Evolutionary conservation across 257 asterid species (phyloP), one percentile per base, ranked within the genome.

Genomic region (Jasminum sambac): DNA sequence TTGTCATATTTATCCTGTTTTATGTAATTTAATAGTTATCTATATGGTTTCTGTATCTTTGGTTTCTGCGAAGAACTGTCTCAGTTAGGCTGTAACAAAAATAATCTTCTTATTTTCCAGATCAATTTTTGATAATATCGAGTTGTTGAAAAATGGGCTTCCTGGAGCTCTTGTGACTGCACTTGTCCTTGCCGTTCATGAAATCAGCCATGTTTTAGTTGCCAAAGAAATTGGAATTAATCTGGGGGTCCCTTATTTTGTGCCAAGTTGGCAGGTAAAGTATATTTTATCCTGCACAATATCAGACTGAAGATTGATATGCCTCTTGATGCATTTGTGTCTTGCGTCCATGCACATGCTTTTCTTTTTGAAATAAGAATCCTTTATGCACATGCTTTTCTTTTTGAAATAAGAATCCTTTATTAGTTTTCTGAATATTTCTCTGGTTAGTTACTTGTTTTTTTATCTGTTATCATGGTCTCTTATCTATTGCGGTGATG

Each of bases 201-300:
- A 94, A 84, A 76, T 89, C 61, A 42, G 96, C 81, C 99, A 94
- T 77, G 67, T 77, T 74, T 69, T 91, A 60, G 93, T 84, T 64
- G 96, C 99, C 52, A 88, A 77, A 78, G 88, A 81, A 64, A 73
- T 81, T 68, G 97, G 96, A 74, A 70, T 94, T 72, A 88, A 89
- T 86, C 83, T 94, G 41, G 96, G 97, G 1, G 82, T 94, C 63
- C 97, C 99, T 34, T 94, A 77, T 71, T 89, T 94, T 84, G 96
- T 94, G 82, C 99, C 99, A 67, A 94, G 99, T 76, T 94, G 92
- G 95, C 99, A 94, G 99, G 99, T 91, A 66, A 74, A 76, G 62
- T 73, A 30, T 73, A 52, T 57, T 57, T 71, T 72, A 42, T 64
- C 44, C 64, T 75, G 40, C 69, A 42, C 39, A 36, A 69, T 59